These are phyloP conservation scores for Salvia splendens DNA, from an alignment of 257 asterid species.

Conservation along the genomic window DNA sequence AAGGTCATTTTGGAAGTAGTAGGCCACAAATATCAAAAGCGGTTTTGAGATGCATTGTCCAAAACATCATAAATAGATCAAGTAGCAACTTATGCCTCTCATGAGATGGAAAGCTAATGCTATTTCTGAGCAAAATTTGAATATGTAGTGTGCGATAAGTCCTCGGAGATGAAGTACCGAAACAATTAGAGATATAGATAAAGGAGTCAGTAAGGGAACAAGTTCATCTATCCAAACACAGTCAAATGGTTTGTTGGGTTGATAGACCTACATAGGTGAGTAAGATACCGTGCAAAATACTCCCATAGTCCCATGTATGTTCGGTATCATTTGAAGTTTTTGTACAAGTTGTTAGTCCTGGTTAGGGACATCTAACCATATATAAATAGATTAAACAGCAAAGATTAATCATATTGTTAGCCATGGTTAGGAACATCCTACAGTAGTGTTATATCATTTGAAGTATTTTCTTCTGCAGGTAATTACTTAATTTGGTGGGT, in stretches of 20 bases:
- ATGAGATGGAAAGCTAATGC: not conserved
- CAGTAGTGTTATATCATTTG: not conserved
- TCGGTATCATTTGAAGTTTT: too few relatives aligned
- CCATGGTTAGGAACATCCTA: not conserved
- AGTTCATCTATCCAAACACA: not conserved
- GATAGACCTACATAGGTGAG: not conserved
- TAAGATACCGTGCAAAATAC: constrained; percentile 2
- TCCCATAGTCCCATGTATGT: too few relatives aligned
- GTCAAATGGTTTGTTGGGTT: not conserved
- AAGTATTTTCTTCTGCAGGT: not conserved
- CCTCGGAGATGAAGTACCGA: not conserved
- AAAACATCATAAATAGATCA: constrained; percentile 1
- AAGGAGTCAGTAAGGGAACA: not conserved
- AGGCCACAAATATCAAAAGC: not conserved
- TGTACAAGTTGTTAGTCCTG: too few relatives aligned
- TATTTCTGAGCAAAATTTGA: not conserved
- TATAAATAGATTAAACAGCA: constrained; percentile 14
- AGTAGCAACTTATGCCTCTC: not conserved
- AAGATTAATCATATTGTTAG: constrained; percentile 9
- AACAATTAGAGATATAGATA: not conserved
- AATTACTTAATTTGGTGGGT: not conserved
- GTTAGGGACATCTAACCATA: too few relatives aligned
- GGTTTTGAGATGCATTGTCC: not conserved
- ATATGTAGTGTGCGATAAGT: not conserved
- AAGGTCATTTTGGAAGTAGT: not conserved